A percentile compares a stretch with the other conserved stretches of the same genome.
Conservation (phyloP, 495 filamentous ascomycete genomes). For the Delitschia confertaspora region DNA sequence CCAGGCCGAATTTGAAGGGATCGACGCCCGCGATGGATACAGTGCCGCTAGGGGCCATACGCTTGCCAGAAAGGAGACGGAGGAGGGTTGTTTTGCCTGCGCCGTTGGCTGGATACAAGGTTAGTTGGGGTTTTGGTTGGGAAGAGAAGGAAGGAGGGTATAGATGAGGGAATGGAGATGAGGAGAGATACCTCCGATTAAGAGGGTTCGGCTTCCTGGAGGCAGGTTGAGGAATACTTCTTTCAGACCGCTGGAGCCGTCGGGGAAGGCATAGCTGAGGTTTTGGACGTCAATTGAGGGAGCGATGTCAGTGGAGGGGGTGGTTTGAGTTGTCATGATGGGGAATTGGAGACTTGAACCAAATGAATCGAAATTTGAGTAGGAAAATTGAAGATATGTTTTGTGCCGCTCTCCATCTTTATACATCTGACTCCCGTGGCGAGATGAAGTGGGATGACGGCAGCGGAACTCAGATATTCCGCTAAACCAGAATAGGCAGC, state of each 20-base stretch:
- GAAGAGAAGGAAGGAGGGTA: not conserved
- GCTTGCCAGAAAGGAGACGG: slow-evolving; percentile 82
- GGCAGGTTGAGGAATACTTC: slow-evolving; percentile 68
- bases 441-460: no score
- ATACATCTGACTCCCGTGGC: no score
- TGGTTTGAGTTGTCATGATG: no score
- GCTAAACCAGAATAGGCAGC: no score
- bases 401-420: no score
- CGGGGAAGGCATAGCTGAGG: slow-evolving; percentile 84
- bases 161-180: not conserved
- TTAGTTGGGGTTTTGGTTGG: no score
- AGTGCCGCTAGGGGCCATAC: slow-evolving; percentile 65
- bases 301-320: no score
- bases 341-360: no score
- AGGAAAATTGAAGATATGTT: no score
- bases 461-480: no score
- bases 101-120: slow-evolving; percentile 81
- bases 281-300: slow-evolving; percentile 59
- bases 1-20: slow-evolving; percentile 77
- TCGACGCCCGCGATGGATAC: slow-evolving; percentile 73
- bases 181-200: slow-evolving; percentile 67
- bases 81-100: slow-evolving; percentile 96
- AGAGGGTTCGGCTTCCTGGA: slow-evolving; percentile 71
- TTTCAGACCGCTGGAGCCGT: slow-evolving; percentile 63
- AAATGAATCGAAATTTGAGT: no score